A percentile compares a stretch with the other conserved stretches of the same genome.
Evolutionary conservation across 352 stramenopile species (phyloP).

Genomic region (Blastocystis sp.): DNA sequence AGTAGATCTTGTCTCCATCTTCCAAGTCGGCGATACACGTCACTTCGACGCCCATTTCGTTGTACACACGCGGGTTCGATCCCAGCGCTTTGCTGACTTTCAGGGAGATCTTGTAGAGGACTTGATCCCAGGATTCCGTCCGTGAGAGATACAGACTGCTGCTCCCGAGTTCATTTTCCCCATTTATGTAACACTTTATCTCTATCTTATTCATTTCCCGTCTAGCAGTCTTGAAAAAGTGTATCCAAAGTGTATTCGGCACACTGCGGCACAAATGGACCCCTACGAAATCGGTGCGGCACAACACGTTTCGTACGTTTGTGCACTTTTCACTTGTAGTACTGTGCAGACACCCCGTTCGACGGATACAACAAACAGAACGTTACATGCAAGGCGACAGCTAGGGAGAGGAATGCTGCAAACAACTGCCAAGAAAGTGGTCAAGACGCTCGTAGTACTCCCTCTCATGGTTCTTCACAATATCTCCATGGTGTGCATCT

Average conservation of each 20-base stretch:
- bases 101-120: slow-evolving; percentile 63
- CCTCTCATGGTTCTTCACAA: background rate
- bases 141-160: slow-evolving; percentile 63
- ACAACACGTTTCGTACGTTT: too few relatives aligned
- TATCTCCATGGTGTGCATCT: slow-evolving; percentile 39
- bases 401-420: background rate
- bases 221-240: background rate
- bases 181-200: slow-evolving; percentile 67
- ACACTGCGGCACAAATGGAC: too few relatives aligned
- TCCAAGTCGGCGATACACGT: slow-evolving; percentile 51
- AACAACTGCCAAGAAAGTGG: background rate
- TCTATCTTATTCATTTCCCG: slow-evolving; percentile 65
- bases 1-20: slow-evolving; percentile 67
- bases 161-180: slow-evolving; percentile 48
- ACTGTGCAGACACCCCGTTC: too few relatives aligned
- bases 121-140: slow-evolving; percentile 66
- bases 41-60: slow-evolving; percentile 62
- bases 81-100: slow-evolving; percentile 52
- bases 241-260: too few relatives aligned
- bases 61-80: slow-evolving; percentile 51
- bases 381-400: too few relatives aligned
- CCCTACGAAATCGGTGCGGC: too few relatives aligned
- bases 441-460: slow-evolving; percentile 14
- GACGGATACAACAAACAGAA: too few relatives aligned
- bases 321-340: too few relatives aligned